Percentiles rank a stretch among this genome's conserved stretches.
Evolutionary conservation across 2,329 filamentous ascomycete species (phyloP).

Genomic region (Verticillium nubilum): DNA sequence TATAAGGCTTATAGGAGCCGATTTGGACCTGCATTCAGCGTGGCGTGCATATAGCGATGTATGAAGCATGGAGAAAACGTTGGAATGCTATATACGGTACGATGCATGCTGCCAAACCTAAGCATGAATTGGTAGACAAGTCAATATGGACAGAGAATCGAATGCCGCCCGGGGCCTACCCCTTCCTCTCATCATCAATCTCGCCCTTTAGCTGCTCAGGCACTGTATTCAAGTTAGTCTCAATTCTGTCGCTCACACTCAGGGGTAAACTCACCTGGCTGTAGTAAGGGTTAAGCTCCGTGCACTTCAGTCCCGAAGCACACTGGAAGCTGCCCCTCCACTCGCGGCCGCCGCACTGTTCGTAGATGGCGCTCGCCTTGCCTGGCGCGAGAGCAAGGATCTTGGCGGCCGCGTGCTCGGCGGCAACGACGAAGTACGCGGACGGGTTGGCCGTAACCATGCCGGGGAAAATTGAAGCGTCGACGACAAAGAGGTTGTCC

Average conservation of each 20-base stretch:
- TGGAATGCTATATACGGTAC: neutral
- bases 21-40: no score
- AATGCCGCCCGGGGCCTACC: neutral
- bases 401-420: constrained; percentile 48
- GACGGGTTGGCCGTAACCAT: constrained; percentile 65
- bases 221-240: neutral
- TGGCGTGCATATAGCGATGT: no score
- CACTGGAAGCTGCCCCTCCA: constrained; percentile 17
- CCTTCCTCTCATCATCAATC: neutral
- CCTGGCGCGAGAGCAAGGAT: constrained; percentile 14
- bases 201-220: neutral
- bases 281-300: constrained; percentile 13
- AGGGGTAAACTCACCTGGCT: constrained; percentile 2
- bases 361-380: constrained; percentile 4
- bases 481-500: constrained; percentile 63
- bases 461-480: constrained; percentile 65
- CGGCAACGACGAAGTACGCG: constrained; percentile 57
- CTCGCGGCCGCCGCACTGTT: constrained; percentile 16
- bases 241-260: neutral
- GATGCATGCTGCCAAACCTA: neutral
- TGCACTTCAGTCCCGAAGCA: constrained; percentile 11
- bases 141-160: neutral
- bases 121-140: neutral
- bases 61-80: neutral
- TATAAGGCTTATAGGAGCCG: no score